phyloP scores from a whole-genome alignment of 2,329 filamentous ascomycete genomes.

The Talaromyces albobiverticillius region DNA sequence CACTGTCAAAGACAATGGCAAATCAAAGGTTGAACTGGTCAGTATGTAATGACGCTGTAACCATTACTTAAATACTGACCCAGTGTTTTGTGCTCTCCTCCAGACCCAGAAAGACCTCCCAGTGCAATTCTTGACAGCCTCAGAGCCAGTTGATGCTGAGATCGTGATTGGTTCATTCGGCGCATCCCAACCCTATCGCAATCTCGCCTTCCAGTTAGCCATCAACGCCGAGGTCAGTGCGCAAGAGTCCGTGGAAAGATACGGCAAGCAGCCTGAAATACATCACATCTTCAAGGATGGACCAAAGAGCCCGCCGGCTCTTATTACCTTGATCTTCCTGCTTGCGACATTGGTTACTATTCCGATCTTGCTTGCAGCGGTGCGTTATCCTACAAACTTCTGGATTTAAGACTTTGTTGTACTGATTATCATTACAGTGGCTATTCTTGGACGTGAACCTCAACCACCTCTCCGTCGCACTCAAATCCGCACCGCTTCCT shows the following conservation, averaged over 20 bases:
- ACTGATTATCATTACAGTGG: constrained; percentile 73
- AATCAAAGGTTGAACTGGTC: constrained; percentile 82
- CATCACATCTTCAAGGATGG: constrained; percentile 84
- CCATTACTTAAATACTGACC: not conserved
- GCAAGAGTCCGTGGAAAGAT: constrained; percentile 70
- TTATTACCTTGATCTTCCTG: constrained; percentile 76
- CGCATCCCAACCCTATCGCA: constrained; percentile 63
- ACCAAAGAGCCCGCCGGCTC: constrained; percentile 72
- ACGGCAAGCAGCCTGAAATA: constrained; percentile 80
- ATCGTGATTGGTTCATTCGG: constrained; percentile 87
- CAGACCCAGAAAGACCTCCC: constrained; percentile 90
- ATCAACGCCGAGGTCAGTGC: constrained; percentile 62
- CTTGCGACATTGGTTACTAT: constrained; percentile 70
- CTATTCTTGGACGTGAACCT: constrained; percentile 76
- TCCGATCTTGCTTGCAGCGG: constrained; percentile 67
- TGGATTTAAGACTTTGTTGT: not conserved
- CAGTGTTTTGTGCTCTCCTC: not conserved
- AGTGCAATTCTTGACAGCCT: constrained; percentile 68
- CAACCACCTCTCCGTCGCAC: constrained; percentile 70
- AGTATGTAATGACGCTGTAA: constrained; percentile 31
- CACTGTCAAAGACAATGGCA: constrained; percentile 80
- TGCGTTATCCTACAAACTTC: constrained; percentile 37
- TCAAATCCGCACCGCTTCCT: constrained; percentile 72
- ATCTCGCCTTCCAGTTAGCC: constrained; percentile 69
- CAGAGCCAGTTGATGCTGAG: constrained; percentile 70